phyloP scores from a whole-genome alignment of 2,329 filamentous ascomycete genomes.

The Clonostachys sp. region DNA sequence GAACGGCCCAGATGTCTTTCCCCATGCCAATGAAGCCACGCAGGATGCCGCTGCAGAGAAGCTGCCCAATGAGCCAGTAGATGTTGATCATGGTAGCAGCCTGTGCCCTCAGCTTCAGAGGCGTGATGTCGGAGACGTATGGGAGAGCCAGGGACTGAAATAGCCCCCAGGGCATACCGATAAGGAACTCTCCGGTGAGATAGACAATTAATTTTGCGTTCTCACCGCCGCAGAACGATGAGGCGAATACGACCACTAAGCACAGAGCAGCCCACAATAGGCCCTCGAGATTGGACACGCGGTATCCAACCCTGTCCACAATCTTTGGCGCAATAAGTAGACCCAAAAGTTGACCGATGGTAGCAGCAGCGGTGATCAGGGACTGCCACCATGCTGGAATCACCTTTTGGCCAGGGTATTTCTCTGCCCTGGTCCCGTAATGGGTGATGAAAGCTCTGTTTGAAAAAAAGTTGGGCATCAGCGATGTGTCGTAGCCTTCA shows the following conservation, averaged over 20 bases:
- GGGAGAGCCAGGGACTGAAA: slow-evolving; percentile 26
- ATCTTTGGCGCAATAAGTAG: slow-evolving; percentile 6
- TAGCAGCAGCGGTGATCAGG: slow-evolving; percentile 6
- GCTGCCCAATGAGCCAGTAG: slow-evolving; percentile 32
- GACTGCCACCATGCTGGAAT: slow-evolving; percentile 6
- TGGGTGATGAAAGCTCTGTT: slow-evolving; percentile 3
- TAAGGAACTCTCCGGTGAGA: slow-evolving; percentile 23
- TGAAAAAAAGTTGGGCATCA: slow-evolving; percentile 12
- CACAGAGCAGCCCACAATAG: background rate
- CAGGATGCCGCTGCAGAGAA: slow-evolving; percentile 24
- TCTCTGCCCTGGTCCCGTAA: slow-evolving; percentile 1
- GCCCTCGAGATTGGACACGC: background rate
- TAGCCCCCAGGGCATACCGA: slow-evolving; percentile 24
- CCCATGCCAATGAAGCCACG: slow-evolving; percentile 16
- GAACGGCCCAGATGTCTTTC: slow-evolving; percentile 22
- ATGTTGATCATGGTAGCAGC: slow-evolving; percentile 31
- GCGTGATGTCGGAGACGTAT: slow-evolving; percentile 27
- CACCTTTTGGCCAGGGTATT: background rate
- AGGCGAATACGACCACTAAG: background rate
- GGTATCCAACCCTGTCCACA: slow-evolving; percentile 6
- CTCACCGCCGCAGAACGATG: background rate
- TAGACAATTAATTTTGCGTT: slow-evolving; percentile 9
- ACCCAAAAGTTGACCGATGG: slow-evolving; percentile 7
- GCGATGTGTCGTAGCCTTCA: slow-evolving; percentile 21
- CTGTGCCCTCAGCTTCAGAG: slow-evolving; percentile 25